A percentile compares a stretch with the other conserved stretches of the same genome.
phyloP scores from a whole-genome alignment of 1,139 yeast genomes.

The Pichia sp. region DNA sequence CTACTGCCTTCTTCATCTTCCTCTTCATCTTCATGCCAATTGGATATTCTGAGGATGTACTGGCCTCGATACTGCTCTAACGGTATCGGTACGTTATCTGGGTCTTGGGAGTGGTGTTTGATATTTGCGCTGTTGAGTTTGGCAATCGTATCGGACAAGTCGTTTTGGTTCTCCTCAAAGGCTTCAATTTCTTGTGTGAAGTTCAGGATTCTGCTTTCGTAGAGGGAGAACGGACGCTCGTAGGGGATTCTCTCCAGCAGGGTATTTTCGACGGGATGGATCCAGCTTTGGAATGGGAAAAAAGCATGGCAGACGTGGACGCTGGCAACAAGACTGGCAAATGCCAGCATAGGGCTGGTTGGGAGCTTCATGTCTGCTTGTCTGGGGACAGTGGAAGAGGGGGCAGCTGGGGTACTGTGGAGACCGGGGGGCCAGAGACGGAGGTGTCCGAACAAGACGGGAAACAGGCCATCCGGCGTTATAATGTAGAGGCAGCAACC shows the following conservation, averaged over 20 bases:
- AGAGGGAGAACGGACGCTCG: background rate
- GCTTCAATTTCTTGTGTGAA: slow-evolving; percentile 1
- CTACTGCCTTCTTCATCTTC: slow-evolving; percentile 6
- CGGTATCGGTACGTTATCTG: slow-evolving; percentile 3
- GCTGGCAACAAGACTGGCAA: background rate
- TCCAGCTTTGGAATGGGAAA: background rate
- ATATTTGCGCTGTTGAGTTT: slow-evolving; percentile 4
- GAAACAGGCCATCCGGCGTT: no score
- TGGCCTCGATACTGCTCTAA: slow-evolving; percentile 42
- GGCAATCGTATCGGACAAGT: background rate
- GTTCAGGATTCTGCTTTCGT: background rate
- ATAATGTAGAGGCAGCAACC: no score
- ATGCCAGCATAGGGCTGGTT: background rate
- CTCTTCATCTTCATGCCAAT: slow-evolving; percentile 22
- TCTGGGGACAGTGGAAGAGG: background rate
- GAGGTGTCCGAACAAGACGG: no score
- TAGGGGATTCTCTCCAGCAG: background rate
- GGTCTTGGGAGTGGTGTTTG: slow-evolving; percentile 9
- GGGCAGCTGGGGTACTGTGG: background rate
- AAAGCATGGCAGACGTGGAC: background rate
- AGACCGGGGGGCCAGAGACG: background rate
- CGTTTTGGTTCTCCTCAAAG: background rate
- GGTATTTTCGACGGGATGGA: slow-evolving; percentile 1
- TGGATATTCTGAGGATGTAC: slow-evolving; percentile 46
- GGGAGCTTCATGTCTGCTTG: background rate